Percentiles rank a stretch among this genome's conserved stretches.
Evolutionary conservation across 2,329 filamentous ascomycete species (phyloP).

Genomic region (Ciborinia camelliae): DNA sequence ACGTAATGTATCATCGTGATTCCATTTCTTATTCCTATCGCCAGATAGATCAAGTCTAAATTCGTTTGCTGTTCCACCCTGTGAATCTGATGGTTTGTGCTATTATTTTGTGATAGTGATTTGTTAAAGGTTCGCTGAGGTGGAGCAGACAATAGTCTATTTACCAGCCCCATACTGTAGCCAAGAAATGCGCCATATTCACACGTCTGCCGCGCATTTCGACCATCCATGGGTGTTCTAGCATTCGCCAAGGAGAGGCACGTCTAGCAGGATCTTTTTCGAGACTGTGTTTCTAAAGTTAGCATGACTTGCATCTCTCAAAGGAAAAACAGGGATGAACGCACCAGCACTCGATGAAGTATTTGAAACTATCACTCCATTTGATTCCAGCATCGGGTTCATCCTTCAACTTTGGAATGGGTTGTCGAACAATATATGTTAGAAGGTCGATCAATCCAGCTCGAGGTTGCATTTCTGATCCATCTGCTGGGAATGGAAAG

Average conservation of each 20-base stretch:
- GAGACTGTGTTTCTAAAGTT: slow-evolving; percentile 54
- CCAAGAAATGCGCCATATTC: slow-evolving; percentile 93
- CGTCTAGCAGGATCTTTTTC: slow-evolving; percentile 87
- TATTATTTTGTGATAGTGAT: not conserved
- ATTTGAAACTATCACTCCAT: slow-evolving; percentile 98
- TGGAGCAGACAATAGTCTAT: not conserved
- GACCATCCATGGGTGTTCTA: slow-evolving; percentile 97
- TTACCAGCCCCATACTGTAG: slow-evolving; percentile 93
- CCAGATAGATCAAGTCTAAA: not conserved
- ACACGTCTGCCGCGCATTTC: slow-evolving; percentile 96
- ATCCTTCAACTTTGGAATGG: slow-evolving; percentile 92
- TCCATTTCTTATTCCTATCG: not conserved
- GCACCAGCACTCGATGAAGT: slow-evolving; percentile 99
- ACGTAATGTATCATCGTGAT: not conserved
- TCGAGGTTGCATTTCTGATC: slow-evolving; percentile 89
- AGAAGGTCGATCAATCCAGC: slow-evolving; percentile 92
- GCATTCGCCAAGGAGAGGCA: slow-evolving; percentile 96
- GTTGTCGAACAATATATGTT: slow-evolving; percentile 95
- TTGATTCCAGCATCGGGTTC: slow-evolving; percentile 84
- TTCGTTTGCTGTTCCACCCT: not conserved
- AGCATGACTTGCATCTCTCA: slow-evolving; percentile 19
- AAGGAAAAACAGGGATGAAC: slow-evolving; percentile 41
- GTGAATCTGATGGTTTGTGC: not conserved
- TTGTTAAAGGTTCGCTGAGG: not conserved
- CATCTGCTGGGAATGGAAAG: slow-evolving; percentile 96